Evolutionary conservation across 2,329 filamentous ascomycete species (phyloP), one percentile per base, ranked within the genome.

Genomic region (Rosellinia necatrix): DNA sequence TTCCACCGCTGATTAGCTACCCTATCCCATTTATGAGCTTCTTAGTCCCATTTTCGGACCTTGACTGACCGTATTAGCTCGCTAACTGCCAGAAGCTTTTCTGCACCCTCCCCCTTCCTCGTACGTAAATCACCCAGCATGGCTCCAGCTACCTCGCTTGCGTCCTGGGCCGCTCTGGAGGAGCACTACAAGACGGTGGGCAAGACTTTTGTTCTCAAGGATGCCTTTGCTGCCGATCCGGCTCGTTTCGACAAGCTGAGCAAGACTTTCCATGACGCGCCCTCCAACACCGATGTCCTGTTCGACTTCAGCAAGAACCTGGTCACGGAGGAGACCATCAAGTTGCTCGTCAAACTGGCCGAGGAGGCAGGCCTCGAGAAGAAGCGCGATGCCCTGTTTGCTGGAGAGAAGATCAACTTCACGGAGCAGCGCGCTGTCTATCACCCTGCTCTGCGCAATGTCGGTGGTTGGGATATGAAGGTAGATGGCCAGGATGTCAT

Each of bases 291-390:
- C 66, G 91, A 97, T 64, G 94, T 96, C 70, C 85, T 99, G 62
- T 99, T 97, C 76, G 94, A 99, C 77, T 99, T 96, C 79, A 94
- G 89, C 81, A 99, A 99, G 86, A 99, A 99, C 85, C 92, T 99
- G 76, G 75, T 97, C 69, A 94, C 89, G 60, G 90, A 96, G 66
- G 92, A 97, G 78, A 97, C 93, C 4, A 81, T 97, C 48, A 82
- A 88, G 64, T 83, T 96, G 46, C 84, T 99, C 50, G 82, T 96
- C 68, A 88, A 96, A 80, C 86, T 99, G 24, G 94, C 94, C 62
- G 88, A 92, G 77, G 90, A 97, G 78, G 92, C 93, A 64, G 88
- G 88, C 65, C 76, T 99, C 34, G 92, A 96, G 81, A 84, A 96
- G 81, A 90, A 97, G 73, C 89, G 94, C 63, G 93, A 99, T 85